phyloP scores from a whole-genome alignment of 2,329 filamentous ascomycete species.

The Claviceps sorghi region DNA sequence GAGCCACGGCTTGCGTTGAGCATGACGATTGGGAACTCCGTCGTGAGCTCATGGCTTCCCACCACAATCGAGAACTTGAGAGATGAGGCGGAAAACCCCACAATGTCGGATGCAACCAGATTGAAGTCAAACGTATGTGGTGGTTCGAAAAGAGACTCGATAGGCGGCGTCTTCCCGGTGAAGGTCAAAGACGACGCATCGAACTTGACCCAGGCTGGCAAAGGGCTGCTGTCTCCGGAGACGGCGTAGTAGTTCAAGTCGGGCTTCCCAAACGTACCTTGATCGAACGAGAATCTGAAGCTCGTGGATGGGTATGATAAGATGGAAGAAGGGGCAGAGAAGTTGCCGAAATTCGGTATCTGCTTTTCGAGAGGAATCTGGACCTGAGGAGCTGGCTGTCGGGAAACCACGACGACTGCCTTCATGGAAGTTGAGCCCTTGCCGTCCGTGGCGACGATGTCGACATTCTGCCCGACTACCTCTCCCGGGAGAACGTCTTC shows the following conservation, averaged over 20 bases:
- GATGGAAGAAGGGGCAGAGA: constrained; percentile 45
- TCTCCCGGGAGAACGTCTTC: constrained; percentile 32
- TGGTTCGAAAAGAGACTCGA: constrained; percentile 46
- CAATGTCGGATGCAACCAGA: constrained; percentile 63
- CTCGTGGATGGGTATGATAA: constrained; percentile 36
- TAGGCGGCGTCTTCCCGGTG: constrained; percentile 52
- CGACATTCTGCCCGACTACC: constrained; percentile 45
- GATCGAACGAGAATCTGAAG: constrained; percentile 39
- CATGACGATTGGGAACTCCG: constrained; percentile 39
- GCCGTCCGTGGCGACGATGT: constrained; percentile 54
- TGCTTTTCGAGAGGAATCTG: constrained; percentile 42
- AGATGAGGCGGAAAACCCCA: constrained; percentile 57
- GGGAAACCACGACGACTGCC: constrained; percentile 57
- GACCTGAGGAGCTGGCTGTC: constrained; percentile 37
- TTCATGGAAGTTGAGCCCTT: constrained; percentile 49
- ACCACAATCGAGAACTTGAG: constrained; percentile 58
- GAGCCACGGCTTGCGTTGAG: constrained; percentile 42
- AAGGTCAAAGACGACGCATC: constrained; percentile 50
- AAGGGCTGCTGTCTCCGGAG: constrained; percentile 60
- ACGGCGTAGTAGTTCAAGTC: constrained; percentile 61
- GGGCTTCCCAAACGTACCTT: constrained; percentile 47
- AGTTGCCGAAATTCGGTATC: constrained; percentile 41
- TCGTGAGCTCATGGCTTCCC: constrained; percentile 53
- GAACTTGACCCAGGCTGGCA: constrained; percentile 78
- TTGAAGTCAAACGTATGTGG: constrained; percentile 60